These are phyloP conservation scores for Teratosphaeria epicoccoides DNA, from an alignment of 2,329 filamentous ascomycete species.

Conservation along the genomic window DNA sequence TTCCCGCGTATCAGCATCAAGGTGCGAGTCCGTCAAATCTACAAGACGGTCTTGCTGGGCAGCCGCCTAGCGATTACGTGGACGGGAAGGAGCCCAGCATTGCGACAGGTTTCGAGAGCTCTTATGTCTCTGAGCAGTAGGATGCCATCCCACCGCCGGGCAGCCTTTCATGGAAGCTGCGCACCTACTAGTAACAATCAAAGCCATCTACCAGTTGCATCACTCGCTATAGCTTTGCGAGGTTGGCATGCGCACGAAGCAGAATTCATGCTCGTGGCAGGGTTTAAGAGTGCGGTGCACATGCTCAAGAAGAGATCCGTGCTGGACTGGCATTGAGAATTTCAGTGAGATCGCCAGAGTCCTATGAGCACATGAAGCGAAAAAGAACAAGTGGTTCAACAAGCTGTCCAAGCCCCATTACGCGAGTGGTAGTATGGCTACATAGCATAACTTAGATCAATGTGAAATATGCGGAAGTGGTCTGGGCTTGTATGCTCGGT, in stretches of 20 bases:
- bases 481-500: no score
- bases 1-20: no score
- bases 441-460: background rate
- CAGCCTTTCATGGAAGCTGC: background rate
- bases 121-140: background rate
- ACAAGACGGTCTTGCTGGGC: no score
- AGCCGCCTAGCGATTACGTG: background rate
- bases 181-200: background rate
- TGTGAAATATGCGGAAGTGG: background rate
- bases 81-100: background rate
- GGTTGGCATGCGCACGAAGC: background rate
- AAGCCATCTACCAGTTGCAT: background rate
- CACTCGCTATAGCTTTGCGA: background rate
- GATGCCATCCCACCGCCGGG: background rate
- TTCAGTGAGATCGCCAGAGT: background rate
- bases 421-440: background rate
- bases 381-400: background rate
- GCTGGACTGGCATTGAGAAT: background rate
- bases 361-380: background rate
- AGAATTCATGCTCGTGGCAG: no score
- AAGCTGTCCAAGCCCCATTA: background rate
- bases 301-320: background rate
- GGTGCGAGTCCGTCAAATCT: no score
- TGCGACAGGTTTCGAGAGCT: background rate
- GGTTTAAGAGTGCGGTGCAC: background rate